Percentiles rank a stretch among this genome's conserved stretches.
phyloP scores from a whole-genome alignment of 2,329 filamentous ascomycete genomes.

The Dryadomyces sulphureus region DNA sequence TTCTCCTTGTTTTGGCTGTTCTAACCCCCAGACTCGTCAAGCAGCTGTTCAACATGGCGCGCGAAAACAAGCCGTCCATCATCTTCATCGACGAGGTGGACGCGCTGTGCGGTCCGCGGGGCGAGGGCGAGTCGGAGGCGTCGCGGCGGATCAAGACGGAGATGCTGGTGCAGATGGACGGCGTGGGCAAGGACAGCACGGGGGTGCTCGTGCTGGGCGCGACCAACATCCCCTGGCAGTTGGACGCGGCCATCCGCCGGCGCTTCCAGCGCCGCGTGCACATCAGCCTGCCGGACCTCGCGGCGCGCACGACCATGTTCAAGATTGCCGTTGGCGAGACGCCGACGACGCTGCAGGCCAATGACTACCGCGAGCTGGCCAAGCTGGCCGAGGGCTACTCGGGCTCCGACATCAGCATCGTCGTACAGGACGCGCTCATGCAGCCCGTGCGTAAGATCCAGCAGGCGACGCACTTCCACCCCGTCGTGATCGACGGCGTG shows the following conservation, averaged over 20 bases:
- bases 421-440: constrained; percentile 93
- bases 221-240: constrained; percentile 97
- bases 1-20: background rate
- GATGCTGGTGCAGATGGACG: constrained; percentile 97
- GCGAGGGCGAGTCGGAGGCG: constrained; percentile 93
- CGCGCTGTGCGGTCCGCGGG: constrained; percentile 81
- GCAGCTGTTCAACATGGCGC: constrained; percentile 91
- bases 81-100: constrained; percentile 46
- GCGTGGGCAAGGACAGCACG: constrained; percentile 88
- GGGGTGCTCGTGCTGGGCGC: constrained; percentile 90
- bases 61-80: constrained; percentile 95
- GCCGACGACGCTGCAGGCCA: constrained; percentile 63
- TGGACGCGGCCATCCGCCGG: constrained; percentile 87
- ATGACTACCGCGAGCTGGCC: constrained; percentile 69
- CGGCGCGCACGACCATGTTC: constrained; percentile 87
- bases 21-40: constrained; percentile 61
- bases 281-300: constrained; percentile 78
- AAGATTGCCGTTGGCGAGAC: constrained; percentile 89
- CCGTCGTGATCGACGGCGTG: constrained; percentile 55
- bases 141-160: constrained; percentile 97
- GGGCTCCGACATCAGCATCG: constrained; percentile 88
- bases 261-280: constrained; percentile 94
- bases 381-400: constrained; percentile 85
- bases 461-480: constrained; percentile 94
- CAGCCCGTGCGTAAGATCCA: constrained; percentile 94